phyloP scores from a whole-genome alignment of 192 early-diverging fungal species.

The Helicostylum pulchrum region DNA sequence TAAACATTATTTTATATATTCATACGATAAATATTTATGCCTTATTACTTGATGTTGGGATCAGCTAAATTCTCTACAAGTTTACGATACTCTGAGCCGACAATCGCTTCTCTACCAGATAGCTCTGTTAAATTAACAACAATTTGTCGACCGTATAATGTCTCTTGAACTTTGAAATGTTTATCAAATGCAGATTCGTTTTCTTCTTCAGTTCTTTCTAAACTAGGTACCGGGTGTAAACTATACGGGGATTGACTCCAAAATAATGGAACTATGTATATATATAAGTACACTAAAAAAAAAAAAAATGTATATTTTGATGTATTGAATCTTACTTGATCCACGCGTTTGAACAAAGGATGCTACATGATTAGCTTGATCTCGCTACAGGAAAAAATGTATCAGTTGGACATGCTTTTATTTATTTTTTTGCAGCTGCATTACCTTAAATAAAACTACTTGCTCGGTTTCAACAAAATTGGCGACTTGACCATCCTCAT shows the following conservation, averaged over 20 bases:
- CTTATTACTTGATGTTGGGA: conserved; percentile 44
- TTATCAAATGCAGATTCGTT: conserved; percentile 50
- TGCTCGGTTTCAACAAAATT: conserved; percentile 99
- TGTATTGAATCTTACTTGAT: conserved; percentile 49
- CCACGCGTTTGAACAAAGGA: conserved; percentile 93
- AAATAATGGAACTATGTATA: conserved; percentile 57
- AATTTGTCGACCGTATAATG: conserved; percentile 52
- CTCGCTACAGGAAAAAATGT: conserved; percentile 21
- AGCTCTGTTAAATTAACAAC: conserved; percentile 67
- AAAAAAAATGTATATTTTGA: too few species aligned
- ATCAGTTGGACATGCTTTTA: neutral
- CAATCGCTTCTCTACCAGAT: conserved; percentile 61
- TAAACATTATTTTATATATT: neutral
- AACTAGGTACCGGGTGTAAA: conserved; percentile 62
- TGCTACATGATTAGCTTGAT: conserved; percentile 48
- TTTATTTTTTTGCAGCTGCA: neutral
- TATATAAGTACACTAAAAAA: neutral
- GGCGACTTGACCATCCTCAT: conserved; percentile 81
- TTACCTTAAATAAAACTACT: conserved; percentile 62
- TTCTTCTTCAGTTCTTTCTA: conserved; percentile 51
- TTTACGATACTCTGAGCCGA: conserved; percentile 60
- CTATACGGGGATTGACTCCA: conserved; percentile 73
- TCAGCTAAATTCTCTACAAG: conserved; percentile 47
- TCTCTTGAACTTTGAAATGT: conserved; percentile 54
- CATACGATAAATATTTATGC: neutral